Conservation (phyloP, 768 basidiomycete genomes). For the Rhodosporidiobolus sp. region DNA sequence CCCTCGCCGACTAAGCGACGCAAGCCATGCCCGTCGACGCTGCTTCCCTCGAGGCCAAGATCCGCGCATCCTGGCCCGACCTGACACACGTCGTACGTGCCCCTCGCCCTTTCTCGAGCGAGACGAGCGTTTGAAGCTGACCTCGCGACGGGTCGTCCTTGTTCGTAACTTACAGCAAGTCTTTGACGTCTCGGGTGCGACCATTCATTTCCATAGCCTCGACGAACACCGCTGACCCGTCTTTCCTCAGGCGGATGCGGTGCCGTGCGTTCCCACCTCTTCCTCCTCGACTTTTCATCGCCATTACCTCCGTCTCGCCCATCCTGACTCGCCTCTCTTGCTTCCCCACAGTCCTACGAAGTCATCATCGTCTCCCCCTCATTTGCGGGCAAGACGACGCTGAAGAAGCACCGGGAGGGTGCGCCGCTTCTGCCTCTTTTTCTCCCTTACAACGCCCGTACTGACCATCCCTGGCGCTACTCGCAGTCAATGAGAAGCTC, state of each 20-base stretch:
- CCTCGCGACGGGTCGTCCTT: not conserved
- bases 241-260: conserved; percentile 33
- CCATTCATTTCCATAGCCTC: accelerated
- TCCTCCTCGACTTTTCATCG: no score
- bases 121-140: not conserved
- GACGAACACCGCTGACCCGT: not conserved
- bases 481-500: conserved; percentile 42
- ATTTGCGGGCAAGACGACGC: conserved; percentile 42
- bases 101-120: not conserved
- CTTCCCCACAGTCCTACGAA: conserved; percentile 39
- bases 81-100: conserved; percentile 27
- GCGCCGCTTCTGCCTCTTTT: not conserved
- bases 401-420: conserved; percentile 44
- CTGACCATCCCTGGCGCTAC: not conserved
- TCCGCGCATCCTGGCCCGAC: conserved; percentile 19
- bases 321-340: no score
- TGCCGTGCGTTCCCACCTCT: conserved; percentile 24
- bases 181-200: conserved; percentile 42
- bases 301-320: no score
- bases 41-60: conserved; percentile 32
- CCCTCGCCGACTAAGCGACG: not conserved
- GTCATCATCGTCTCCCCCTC: conserved; percentile 43
- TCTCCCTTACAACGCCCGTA: not conserved
- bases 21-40: conserved; percentile 20
- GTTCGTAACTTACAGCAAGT: conserved; percentile 30